phyloP scores from a whole-genome alignment of 78 protist genomes.

The Guillardia theta region DNA sequence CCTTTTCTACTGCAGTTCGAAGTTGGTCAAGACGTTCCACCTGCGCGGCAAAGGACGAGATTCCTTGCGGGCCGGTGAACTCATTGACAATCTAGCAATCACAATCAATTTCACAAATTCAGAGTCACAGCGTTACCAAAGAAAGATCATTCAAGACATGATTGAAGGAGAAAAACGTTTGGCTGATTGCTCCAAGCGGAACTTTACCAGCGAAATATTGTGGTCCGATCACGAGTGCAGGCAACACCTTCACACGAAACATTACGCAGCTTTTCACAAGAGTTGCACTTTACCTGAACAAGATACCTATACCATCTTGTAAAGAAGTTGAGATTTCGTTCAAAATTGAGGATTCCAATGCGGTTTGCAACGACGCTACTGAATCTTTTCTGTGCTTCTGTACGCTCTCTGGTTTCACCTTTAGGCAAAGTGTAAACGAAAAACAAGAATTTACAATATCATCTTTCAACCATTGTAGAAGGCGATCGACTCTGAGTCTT shows the following conservation, averaged over 20 bases:
- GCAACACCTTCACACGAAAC: conserved; percentile 34
- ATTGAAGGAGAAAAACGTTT: neutral
- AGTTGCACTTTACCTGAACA: neutral
- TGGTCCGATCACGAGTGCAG: conserved; percentile 50
- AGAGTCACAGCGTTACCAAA: too few species aligned
- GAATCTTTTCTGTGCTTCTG: too few species aligned
- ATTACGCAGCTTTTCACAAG: neutral
- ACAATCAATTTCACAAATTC: too few species aligned
- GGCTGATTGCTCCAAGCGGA: neutral
- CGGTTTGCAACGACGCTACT: too few species aligned
- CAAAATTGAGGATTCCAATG: neutral
- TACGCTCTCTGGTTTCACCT: too few species aligned
- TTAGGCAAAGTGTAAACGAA: too few species aligned
- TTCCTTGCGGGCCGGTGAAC: conserved; percentile 4
- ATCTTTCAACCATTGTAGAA: conserved; percentile 48
- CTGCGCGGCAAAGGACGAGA: neutral
- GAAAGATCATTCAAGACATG: neutral
- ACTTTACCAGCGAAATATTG: conserved; percentile 30
- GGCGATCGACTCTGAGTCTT: conserved; percentile 67
- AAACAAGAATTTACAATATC: too few species aligned
- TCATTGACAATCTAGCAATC: too few species aligned
- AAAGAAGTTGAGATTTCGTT: neutral
- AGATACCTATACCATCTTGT: neutral
- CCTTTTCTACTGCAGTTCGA: neutral
- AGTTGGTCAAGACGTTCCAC: neutral